Conservation (phyloP, 768 basidiomycete genomes). For the Suillus fuscotomentosus region DNA sequence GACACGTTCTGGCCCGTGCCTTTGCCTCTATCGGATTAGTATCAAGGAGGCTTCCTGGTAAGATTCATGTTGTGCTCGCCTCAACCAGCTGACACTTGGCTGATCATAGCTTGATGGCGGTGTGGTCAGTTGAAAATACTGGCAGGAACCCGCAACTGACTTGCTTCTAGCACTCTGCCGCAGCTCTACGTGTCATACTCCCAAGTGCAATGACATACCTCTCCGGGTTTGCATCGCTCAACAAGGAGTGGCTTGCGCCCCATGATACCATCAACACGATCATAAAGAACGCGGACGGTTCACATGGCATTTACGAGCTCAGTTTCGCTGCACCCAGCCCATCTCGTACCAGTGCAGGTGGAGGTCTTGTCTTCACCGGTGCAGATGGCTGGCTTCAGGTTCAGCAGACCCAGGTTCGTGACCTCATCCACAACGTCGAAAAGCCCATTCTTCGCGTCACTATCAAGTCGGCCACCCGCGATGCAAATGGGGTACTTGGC, state of each 20-base stretch:
- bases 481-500: constrained; percentile 15
- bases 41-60: constrained; percentile 82
- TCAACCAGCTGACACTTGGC: constrained; percentile 4
- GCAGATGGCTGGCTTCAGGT: constrained; percentile 59
- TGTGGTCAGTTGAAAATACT: constrained; percentile 48
- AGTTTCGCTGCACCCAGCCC: constrained; percentile 58
- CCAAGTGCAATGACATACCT: constrained; percentile 51
- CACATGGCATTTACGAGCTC: constrained; percentile 61
- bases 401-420: constrained; percentile 28
- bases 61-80: constrained; percentile 25
- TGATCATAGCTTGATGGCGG: constrained; percentile 67
- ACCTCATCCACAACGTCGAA: constrained; percentile 22
- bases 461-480: constrained; percentile 33
- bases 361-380: constrained; percentile 51
- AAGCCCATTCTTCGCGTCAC: constrained; percentile 34
- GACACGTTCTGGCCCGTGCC: not conserved
- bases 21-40: constrained; percentile 34
- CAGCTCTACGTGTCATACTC: constrained; percentile 62
- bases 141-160: not conserved
- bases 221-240: constrained; percentile 64
- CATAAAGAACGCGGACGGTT: constrained; percentile 44
- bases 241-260: constrained; percentile 69
- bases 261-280: constrained; percentile 74
- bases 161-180: constrained; percentile 56
- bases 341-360: constrained; percentile 30